Evolutionary conservation across 306 rosid species (phyloP).

Genomic region (Dryas drummondii): DNA sequence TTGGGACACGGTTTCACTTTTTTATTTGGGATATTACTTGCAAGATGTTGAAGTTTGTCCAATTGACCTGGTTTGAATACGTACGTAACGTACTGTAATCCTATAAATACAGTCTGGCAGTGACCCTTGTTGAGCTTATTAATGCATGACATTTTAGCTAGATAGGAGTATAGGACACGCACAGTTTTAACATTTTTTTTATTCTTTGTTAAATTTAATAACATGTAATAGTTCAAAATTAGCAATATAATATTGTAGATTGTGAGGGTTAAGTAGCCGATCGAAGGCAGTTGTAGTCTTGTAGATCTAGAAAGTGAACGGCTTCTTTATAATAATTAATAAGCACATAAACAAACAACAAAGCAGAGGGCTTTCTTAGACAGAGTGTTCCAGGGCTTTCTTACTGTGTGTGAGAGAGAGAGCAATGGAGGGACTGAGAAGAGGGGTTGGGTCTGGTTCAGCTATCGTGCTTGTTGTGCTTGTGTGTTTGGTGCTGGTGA

Average conservation of each 20-base stretch:
- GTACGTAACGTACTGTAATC: neutral
- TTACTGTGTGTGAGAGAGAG: neutral
- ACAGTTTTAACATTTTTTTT: neutral
- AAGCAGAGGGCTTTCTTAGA: conserved; percentile 6
- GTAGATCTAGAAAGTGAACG: neutral
- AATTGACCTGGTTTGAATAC: neutral
- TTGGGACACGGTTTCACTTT: too few species aligned
- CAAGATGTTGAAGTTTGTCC: neutral
- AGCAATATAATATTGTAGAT: neutral
- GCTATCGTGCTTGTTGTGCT: conserved; percentile 36
- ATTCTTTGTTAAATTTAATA: neutral
- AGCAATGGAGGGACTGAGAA: conserved; percentile 47
- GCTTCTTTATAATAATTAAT: neutral
- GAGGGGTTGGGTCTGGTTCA: conserved; percentile 23
- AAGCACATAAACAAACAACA: neutral
- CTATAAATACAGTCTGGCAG: neutral
- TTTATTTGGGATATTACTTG: too few species aligned
- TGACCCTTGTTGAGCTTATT: neutral
- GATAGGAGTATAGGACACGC: neutral
- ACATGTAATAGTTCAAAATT: too few species aligned
- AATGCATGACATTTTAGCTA: neutral
- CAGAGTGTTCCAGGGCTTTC: conserved; percentile 32
- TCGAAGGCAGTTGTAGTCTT: conserved; percentile 1
- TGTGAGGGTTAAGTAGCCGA: neutral
- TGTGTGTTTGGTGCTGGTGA: conserved; percentile 25